A percentile compares a stretch with the other conserved stretches of the same genome.
Conservation (phyloP, 805 yeast genomes). For the Cyberlindnera americana region DNA sequence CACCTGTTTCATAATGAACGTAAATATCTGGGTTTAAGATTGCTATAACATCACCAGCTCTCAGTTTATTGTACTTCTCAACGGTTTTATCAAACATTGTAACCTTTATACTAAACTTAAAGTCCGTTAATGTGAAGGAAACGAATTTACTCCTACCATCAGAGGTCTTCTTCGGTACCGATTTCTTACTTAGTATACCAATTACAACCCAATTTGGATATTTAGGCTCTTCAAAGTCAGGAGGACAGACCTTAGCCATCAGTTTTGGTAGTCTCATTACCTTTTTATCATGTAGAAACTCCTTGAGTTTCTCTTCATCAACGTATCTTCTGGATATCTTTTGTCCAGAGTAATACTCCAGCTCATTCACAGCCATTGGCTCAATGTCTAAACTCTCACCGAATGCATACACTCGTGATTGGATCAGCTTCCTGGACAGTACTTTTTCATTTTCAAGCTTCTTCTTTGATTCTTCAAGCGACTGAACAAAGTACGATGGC, state of each 20-base stretch:
- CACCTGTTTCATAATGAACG: slow-evolving; percentile 22
- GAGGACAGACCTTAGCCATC: slow-evolving; percentile 64
- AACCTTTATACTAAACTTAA: slow-evolving; percentile 54
- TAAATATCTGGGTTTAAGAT: slow-evolving; percentile 70
- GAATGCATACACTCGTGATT: slow-evolving; percentile 39
- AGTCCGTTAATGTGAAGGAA: slow-evolving; percentile 63
- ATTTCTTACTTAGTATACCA: slow-evolving; percentile 64
- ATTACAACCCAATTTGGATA: slow-evolving; percentile 75
- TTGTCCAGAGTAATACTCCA: slow-evolving; percentile 45
- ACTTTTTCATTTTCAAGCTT: slow-evolving; percentile 24
- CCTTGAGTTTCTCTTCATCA: slow-evolving; percentile 31
- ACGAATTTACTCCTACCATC: slow-evolving; percentile 47
- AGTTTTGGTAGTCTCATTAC: slow-evolving; percentile 55
- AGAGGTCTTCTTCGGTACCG: slow-evolving; percentile 45
- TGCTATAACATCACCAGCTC: slow-evolving; percentile 71
- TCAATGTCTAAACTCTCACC: slow-evolving; percentile 25
- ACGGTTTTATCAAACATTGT: slow-evolving; percentile 66
- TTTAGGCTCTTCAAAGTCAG: slow-evolving; percentile 63
- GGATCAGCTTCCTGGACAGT: slow-evolving; percentile 28
- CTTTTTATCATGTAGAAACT: slow-evolving; percentile 45
- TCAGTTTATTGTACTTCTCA: slow-evolving; percentile 66
- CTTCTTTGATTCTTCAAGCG: slow-evolving; percentile 26
- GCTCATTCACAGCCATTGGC: slow-evolving; percentile 36
- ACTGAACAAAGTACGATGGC: slow-evolving; percentile 32
- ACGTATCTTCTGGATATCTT: slow-evolving; percentile 46